These are phyloP conservation scores for Pyricularia grisea DNA, from an alignment of 2,329 filamentous ascomycete genomes.

Conservation along the genomic window DNA sequence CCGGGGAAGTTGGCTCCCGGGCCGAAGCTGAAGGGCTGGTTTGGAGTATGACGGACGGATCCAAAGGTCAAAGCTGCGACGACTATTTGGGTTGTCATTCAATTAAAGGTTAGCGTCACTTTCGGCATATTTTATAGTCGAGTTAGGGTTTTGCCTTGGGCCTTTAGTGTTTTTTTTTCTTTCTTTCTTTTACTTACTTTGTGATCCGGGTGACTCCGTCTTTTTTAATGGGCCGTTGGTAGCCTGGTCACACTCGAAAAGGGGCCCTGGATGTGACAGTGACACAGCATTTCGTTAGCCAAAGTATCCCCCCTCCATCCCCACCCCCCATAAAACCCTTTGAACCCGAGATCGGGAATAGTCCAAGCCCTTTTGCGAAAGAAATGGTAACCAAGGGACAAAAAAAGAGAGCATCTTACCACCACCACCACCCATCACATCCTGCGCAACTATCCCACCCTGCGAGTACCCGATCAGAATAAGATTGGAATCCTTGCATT, in stretches of 20 bases:
- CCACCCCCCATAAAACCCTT: too few species aligned
- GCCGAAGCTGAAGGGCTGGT: conserved; percentile 23
- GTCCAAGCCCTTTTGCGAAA: not conserved
- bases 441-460: conserved; percentile 27
- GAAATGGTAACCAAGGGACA: not conserved
- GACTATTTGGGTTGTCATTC: conserved; percentile 13
- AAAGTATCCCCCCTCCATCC: not conserved
- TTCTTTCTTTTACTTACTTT: not conserved
- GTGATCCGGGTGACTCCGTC: not conserved
- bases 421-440: conserved; percentile 24
- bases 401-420: conserved; percentile 11
- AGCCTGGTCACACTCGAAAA: not conserved
- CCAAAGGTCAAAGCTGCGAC: conserved; percentile 24
- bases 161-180: not conserved
- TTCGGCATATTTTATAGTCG: too few species aligned
- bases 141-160: too few species aligned
- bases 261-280: not conserved
- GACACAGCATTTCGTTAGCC: not conserved
- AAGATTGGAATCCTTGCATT: conserved; percentile 28
- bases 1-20: conserved; percentile 16
- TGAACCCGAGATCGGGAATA: not conserved
- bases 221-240: not conserved
- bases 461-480: conserved; percentile 32
- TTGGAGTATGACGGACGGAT: conserved; percentile 22
- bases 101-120: not conserved